Conservation (phyloP, 75 land plant species). For the Selaginella moellendorffii region DNA sequence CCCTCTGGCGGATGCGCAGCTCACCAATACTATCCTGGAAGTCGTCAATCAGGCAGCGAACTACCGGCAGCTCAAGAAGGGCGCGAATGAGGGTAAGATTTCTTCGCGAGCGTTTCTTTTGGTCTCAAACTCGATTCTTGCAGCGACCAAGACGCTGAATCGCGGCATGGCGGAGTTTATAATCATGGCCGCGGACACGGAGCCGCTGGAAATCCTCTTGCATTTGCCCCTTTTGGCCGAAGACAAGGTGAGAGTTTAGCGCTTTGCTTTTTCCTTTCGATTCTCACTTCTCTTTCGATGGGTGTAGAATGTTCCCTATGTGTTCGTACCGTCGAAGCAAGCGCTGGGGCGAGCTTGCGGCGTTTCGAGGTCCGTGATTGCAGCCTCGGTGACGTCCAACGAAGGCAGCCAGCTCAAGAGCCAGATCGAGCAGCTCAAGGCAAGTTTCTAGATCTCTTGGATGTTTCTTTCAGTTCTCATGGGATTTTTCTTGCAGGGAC, state of each 20-base stretch:
- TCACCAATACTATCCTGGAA: conserved; percentile 49
- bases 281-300: too few relatives aligned
- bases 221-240: conserved; percentile 55
- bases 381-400: conserved; percentile 53
- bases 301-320: conserved; percentile 59
- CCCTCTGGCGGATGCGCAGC: conserved; percentile 51
- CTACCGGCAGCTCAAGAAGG: conserved; percentile 64
- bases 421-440: conserved; percentile 55
- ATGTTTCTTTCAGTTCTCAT: background rate
- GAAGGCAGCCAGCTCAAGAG: conserved; percentile 52
- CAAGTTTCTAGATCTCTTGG: background rate
- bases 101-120: too few relatives aligned
- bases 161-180: conserved; percentile 62
- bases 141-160: conserved; percentile 50
- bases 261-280: background rate
- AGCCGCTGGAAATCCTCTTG: conserved; percentile 52
- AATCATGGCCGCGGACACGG: conserved; percentile 63
- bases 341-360: conserved; percentile 66
- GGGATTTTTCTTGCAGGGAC: conserved; percentile 27
- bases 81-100: conserved; percentile 44
- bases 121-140: background rate
- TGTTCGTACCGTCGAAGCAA: conserved; percentile 59
- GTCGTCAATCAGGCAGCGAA: conserved; percentile 54
- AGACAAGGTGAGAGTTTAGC: conserved; percentile 21
- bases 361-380: conserved; percentile 48